Evolutionary conservation across 441 rosid genomes (phyloP).

Genomic region (Eutrema salsugineum): DNA sequence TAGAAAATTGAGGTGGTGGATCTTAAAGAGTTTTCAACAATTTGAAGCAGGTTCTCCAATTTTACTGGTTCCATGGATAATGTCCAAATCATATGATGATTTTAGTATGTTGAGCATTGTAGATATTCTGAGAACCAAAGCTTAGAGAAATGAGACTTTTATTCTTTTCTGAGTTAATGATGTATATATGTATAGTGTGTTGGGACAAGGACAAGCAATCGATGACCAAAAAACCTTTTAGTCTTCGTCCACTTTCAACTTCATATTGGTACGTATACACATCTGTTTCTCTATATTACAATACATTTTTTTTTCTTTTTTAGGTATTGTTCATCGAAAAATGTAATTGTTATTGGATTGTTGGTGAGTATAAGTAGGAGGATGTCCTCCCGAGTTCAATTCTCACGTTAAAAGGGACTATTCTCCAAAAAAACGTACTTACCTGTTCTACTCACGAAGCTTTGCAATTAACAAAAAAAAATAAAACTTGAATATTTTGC

Average conservation of each 20-base stretch:
- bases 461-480: no score
- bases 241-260: neutral
- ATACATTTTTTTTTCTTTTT: neutral
- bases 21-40: neutral
- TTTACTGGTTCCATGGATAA: neutral
- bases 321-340: no score
- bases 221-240: neutral
- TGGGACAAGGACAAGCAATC: neutral
- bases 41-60: neutral
- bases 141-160: neutral
- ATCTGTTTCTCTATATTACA: neutral
- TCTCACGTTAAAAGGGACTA: no score
- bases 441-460: no score
- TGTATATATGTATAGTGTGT: neutral
- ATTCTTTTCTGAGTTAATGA: neutral
- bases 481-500: no score
- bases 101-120: neutral
- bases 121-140: neutral
- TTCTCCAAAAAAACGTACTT: no score
- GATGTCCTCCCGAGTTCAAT: neutral
- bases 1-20: neutral
- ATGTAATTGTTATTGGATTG: no score
- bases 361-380: neutral
- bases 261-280: neutral
- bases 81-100: neutral